Evolutionary conservation across 345 rosid species (phyloP), one percentile per base, ranked within the genome.

Genomic region (Iberis pinnata): DNA sequence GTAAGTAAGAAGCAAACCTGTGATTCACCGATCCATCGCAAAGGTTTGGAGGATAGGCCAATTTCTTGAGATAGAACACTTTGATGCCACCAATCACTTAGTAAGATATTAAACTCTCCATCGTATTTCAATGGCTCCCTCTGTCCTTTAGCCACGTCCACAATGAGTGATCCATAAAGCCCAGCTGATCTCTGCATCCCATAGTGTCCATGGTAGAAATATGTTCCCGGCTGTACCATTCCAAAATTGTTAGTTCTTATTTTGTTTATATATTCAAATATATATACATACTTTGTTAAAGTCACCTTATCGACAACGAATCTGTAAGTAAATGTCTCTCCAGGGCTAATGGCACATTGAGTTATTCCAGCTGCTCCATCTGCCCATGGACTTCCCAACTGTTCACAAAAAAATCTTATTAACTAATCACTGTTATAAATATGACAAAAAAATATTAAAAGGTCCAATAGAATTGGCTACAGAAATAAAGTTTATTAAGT

Each of bases 121-220:
- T 87, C 92, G 32, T 87, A 87, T 11, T 70, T 80, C 56, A 90
- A 76, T 1, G 81, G 73, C 39, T 84, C 98, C 20, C 19, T 72
- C 63, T 76, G 41, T 40, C 80, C 82, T 17, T 79, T 61, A 2
- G 73, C 80, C 24, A 70, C 76, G 5, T 82, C 75, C 0, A 82
- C 81, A 2, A 89, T 79, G 27, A 89, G 17, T 0, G 85, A 73
- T 11, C 90, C 94, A 16, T 83, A 84, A 0, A 86, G 44, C 11
- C 97, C 94, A 9, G 86, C 88, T 38, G 88, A 76, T 53, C 97
- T 81, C 66, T 86, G 95, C 94, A 86, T 89, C 7, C 95, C 95
- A 18, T 69, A 72, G 59, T 89, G 95, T 31, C 86, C 97, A 51
- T 89, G 94, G 64, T 86, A 89, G 56, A 86, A 84, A 45, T 80